Conservation (phyloP, 805 yeast genomes). For the Candida hungchunana region DNA sequence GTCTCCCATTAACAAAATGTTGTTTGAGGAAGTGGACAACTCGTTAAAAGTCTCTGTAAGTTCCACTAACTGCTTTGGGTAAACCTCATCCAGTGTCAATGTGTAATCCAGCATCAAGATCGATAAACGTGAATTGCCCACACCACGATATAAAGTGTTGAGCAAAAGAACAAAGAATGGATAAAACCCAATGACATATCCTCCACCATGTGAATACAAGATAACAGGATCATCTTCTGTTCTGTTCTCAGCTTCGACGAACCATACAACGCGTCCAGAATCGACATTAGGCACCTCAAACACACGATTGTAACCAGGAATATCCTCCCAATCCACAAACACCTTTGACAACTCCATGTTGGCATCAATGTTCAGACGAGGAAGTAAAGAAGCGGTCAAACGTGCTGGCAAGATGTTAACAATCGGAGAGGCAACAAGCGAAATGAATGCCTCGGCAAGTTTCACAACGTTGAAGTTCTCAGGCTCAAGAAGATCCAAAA, state of each 20-base stretch:
- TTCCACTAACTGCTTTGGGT: conserved; percentile 29
- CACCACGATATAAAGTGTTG: conserved; percentile 4
- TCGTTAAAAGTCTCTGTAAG: conserved; percentile 18
- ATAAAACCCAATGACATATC: conserved; percentile 10
- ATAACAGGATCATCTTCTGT: conserved; percentile 13
- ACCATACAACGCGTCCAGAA: conserved; percentile 5
- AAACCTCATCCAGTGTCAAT: conserved; percentile 19
- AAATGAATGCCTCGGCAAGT: conserved; percentile 6
- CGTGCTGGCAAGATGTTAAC: conserved; percentile 6
- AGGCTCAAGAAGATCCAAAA: conserved; percentile 3
- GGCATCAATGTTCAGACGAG: conserved; percentile 3
- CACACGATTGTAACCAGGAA: conserved; percentile 4
- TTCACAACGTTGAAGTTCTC: conserved; percentile 6
- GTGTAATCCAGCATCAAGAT: conserved; percentile 28
- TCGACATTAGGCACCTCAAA: conserved; percentile 4
- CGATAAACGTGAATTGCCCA: conserved; percentile 16
- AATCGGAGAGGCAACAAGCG: conserved; percentile 3
- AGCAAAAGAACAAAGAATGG: conserved; percentile 6
- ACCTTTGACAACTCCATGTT: conserved; percentile 6
- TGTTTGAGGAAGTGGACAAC: conserved; percentile 13
- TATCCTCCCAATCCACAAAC: conserved; percentile 4
- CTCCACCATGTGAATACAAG: conserved; percentile 16
- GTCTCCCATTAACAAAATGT: conserved; percentile 28
- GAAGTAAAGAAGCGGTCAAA: conserved; percentile 3
- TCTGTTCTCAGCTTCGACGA: conserved; percentile 28